A percentile compares a stretch with the other conserved stretches of the same genome.
phyloP scores from a whole-genome alignment of 2,329 filamentous ascomycete genomes.

The Thelonectria olida region DNA sequence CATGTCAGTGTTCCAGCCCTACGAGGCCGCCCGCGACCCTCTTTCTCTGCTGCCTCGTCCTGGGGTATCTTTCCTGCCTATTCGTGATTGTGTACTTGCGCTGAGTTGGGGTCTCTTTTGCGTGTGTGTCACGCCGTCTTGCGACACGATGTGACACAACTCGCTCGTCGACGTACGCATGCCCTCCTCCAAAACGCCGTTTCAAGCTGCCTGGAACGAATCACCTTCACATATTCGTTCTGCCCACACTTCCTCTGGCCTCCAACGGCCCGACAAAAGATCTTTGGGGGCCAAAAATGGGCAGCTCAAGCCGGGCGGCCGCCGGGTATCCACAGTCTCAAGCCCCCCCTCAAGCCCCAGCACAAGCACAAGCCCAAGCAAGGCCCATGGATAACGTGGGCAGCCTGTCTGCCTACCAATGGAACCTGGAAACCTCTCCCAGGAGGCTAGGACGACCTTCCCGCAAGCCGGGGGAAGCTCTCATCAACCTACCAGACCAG shows the following conservation, averaged over 20 bases:
- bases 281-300: constrained; percentile 15
- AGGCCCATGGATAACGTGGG: constrained; percentile 14
- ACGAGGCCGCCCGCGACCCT: constrained; percentile 12
- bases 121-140: background rate
- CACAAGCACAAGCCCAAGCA: no score
- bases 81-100: background rate
- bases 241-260: background rate
- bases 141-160: background rate
- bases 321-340: background rate
- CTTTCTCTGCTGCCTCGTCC: background rate
- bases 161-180: background rate
- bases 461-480: background rate
- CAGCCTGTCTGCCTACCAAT: constrained; percentile 11
- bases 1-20: constrained; percentile 16
- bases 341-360: background rate
- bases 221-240: background rate
- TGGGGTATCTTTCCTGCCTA: background rate
- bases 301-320: constrained; percentile 8
- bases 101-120: constrained; percentile 1
- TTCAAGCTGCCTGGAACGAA: background rate
- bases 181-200: background rate
- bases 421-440: background rate
- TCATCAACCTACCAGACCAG: background rate
- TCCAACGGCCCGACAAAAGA: constrained; percentile 18
- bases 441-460: background rate